These are phyloP conservation scores for Myxozyma vanderwaltii DNA, from an alignment of 805 yeast genomes.

Conservation along the genomic window DNA sequence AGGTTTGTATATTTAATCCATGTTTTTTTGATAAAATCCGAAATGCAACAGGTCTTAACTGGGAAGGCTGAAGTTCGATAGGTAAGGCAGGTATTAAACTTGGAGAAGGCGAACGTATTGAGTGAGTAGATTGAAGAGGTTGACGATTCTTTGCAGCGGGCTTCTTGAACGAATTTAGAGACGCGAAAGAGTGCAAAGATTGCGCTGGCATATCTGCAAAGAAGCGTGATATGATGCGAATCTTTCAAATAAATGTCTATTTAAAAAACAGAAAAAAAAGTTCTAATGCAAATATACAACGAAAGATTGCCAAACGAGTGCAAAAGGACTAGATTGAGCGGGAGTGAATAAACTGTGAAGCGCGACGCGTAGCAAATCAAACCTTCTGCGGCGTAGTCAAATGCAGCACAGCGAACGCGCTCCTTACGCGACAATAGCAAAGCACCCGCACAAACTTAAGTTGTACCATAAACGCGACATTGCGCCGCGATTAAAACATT, in stretches of 20 bases:
- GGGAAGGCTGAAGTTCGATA: slow-evolving; percentile 73
- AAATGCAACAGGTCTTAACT: slow-evolving; percentile 88
- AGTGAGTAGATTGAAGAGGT: background rate
- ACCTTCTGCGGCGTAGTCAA: background rate
- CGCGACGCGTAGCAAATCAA: too few species aligned
- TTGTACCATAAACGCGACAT: slow-evolving; percentile 7
- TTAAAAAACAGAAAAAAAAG: too few species aligned
- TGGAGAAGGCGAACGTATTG: slow-evolving; percentile 20
- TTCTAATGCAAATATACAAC: too few species aligned
- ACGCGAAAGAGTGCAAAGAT: slow-evolving; percentile 15
- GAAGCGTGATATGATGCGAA: background rate
- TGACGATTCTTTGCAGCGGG: background rate
- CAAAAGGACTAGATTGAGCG: too few species aligned
- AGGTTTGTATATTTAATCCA: slow-evolving; percentile 85
- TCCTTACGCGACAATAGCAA: background rate
- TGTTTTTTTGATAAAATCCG: slow-evolving; percentile 87
- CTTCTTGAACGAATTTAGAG: slow-evolving; percentile 18
- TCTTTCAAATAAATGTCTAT: background rate
- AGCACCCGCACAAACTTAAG: background rate
- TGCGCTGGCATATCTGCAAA: slow-evolving; percentile 12
- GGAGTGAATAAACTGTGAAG: too few species aligned
- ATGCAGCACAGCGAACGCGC: background rate
- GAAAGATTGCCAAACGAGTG: too few species aligned
- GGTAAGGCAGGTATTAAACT: slow-evolving; percentile 52
- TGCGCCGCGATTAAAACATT: background rate